Evolutionary conservation across 75 land plant genomes (phyloP).

Genomic region (Cupressus sempervirens): DNA sequence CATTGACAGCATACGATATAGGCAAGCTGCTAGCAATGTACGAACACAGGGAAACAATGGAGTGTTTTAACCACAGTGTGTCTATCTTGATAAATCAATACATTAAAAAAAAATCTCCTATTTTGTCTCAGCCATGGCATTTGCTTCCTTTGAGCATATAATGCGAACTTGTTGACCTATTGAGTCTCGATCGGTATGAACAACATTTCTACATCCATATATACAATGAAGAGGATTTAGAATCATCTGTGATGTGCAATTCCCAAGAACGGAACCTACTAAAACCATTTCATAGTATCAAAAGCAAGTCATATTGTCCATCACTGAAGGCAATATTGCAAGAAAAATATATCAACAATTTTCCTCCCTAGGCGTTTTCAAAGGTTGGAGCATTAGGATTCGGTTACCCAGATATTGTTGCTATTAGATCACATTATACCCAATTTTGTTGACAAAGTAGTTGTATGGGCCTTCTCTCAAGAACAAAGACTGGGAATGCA

Average conservation of each 20-base stretch:
- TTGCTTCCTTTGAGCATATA: not conserved
- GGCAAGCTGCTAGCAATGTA: conserved; percentile 93
- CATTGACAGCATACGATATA: conserved; percentile 67
- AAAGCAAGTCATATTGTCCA: not conserved
- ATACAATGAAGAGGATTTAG: not conserved
- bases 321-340: too few species aligned
- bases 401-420: too few species aligned
- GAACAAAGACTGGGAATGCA: too few species aligned
- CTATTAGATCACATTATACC: too few species aligned
- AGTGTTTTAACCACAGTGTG: conserved; percentile 89
- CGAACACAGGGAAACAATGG: conserved; percentile 77
- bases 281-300: not conserved
- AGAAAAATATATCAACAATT: too few species aligned
- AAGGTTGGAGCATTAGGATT: too few species aligned
- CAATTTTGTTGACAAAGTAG: too few species aligned
- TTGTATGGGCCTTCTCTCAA: too few species aligned
- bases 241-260: not conserved
- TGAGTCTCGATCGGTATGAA: not conserved
- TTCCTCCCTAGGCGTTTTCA: too few species aligned
- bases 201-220: not conserved
- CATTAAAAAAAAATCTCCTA: conserved; percentile 37
- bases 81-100: conserved; percentile 60
- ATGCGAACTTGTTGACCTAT: not conserved
- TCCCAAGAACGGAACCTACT: not conserved
- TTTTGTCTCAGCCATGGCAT: not conserved